phyloP scores from a whole-genome alignment of 345 rosid species.

The Erysimum cheiranthoides region DNA sequence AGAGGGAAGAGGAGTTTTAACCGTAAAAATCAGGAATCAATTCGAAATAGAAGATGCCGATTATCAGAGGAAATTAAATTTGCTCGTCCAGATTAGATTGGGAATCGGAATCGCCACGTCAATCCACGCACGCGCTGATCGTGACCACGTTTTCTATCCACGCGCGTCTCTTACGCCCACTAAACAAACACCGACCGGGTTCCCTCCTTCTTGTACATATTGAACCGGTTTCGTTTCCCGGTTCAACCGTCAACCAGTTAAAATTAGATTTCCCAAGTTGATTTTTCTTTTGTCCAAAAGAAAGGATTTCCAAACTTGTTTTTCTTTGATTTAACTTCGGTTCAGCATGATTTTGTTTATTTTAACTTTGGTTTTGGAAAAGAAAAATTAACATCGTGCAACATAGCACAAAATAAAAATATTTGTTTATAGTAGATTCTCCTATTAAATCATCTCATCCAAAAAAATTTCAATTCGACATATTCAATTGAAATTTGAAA shows the following conservation, averaged over 20 bases:
- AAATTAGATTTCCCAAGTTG: not conserved
- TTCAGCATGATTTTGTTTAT: not conserved
- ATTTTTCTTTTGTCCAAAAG: no score
- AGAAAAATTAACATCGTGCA: no score
- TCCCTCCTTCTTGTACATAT: not conserved
- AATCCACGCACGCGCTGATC: slow-evolving; percentile 31
- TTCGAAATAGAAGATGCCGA: slow-evolving; percentile 27
- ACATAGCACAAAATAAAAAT: not conserved
- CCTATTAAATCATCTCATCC: not conserved
- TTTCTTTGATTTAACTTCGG: not conserved
- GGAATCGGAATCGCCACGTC: slow-evolving; percentile 35
- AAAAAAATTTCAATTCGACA: not conserved
- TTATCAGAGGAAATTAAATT: slow-evolving; percentile 22
- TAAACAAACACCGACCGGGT: not conserved
- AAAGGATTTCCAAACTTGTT: not conserved
- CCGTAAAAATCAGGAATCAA: slow-evolving; percentile 8
- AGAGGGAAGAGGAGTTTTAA: slow-evolving; percentile 16
- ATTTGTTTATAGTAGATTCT: not conserved
- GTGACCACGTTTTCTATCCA: slow-evolving; percentile 6
- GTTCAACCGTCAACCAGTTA: not conserved
- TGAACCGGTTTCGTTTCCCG: not conserved
- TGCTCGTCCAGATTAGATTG: slow-evolving; percentile 34
- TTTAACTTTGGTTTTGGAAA: not conserved
- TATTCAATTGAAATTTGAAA: slow-evolving; percentile 11
- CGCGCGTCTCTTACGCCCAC: slow-evolving; percentile 22